phyloP scores from a whole-genome alignment of 305 asterid species.

The Fraxinus paxiana region DNA sequence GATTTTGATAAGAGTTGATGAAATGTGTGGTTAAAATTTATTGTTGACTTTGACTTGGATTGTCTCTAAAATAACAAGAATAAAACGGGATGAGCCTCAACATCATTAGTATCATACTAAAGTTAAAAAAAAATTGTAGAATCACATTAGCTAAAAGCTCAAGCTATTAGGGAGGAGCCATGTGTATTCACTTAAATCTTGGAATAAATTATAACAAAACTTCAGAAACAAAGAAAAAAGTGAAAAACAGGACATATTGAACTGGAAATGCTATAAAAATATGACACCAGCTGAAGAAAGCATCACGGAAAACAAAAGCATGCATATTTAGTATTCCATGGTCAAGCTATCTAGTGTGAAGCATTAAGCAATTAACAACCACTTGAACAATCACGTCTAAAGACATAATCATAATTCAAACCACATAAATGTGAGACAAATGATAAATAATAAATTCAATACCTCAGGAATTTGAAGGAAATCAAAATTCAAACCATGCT shows the following conservation, averaged over 20 bases:
- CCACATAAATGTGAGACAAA: constrained; percentile 22
- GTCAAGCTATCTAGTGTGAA: constrained; percentile 12
- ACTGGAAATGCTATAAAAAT: not conserved
- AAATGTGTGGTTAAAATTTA: not conserved
- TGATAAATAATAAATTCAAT: constrained; percentile 13
- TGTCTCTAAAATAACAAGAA: not conserved
- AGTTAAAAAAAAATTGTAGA: not conserved
- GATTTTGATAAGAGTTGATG: not conserved
- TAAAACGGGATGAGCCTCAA: not conserved
- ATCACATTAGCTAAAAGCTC: not conserved
- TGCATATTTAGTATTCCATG: constrained; percentile 1
- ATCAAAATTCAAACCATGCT: constrained; percentile 86
- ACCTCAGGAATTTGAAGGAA: constrained; percentile 98
- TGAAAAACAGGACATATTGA: not conserved
- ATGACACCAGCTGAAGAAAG: not conserved
- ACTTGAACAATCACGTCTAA: constrained; percentile 10
- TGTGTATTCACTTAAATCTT: not conserved
- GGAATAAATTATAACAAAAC: not conserved
- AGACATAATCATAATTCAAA: constrained; percentile 14
- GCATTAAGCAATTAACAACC: not conserved
- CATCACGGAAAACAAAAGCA: not conserved
- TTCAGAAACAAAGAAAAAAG: not conserved
- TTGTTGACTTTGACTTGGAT: not conserved
- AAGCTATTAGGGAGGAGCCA: not conserved
- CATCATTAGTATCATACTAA: not conserved